Conservation (phyloP, 768 basidiomycete genomes). For the Coprinopsis strossmayeri region DNA sequence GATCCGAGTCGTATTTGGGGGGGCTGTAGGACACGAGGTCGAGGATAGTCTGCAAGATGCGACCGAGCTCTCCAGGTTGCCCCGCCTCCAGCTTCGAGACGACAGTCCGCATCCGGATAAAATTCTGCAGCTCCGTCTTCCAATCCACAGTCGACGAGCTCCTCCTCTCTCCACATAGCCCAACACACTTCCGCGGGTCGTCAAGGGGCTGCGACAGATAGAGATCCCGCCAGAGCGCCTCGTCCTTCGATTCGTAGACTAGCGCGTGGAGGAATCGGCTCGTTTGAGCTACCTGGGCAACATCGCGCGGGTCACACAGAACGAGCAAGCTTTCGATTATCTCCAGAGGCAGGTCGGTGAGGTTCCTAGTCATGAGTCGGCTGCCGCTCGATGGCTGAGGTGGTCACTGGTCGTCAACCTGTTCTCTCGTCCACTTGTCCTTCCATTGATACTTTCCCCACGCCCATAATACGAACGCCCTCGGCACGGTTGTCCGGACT, state of each 20-base stretch:
- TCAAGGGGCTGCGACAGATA: slow-evolving; percentile 62
- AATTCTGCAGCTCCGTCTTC: slow-evolving; percentile 45
- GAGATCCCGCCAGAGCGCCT: slow-evolving; percentile 55
- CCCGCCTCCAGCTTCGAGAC: slow-evolving; percentile 26
- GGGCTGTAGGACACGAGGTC: slow-evolving; percentile 38
- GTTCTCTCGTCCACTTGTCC: not conserved
- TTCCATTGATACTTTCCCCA: too few species aligned
- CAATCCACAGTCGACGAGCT: slow-evolving; percentile 42
- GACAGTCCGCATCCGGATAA: slow-evolving; percentile 50
- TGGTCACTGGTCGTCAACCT: not conserved
- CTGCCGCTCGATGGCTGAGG: not conserved
- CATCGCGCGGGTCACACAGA: slow-evolving; percentile 53
- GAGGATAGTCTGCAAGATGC: slow-evolving; percentile 43
- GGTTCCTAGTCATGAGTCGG: slow-evolving; percentile 15
- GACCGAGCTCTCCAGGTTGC: slow-evolving; percentile 35
- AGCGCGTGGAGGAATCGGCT: slow-evolving; percentile 32
- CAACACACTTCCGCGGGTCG: slow-evolving; percentile 49
- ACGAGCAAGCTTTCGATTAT: slow-evolving; percentile 52
- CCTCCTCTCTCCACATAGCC: slow-evolving; percentile 24
- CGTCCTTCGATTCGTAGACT: slow-evolving; percentile 39
- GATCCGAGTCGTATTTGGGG: slow-evolving; percentile 22
- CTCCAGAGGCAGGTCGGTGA: slow-evolving; percentile 49
- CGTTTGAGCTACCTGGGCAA: slow-evolving; percentile 47
- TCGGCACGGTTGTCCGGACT: too few species aligned
- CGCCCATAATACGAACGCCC: too few species aligned